Evolutionary conservation across 2,329 filamentous ascomycete species (phyloP).

Genomic region (Xylariaceae sp.): DNA sequence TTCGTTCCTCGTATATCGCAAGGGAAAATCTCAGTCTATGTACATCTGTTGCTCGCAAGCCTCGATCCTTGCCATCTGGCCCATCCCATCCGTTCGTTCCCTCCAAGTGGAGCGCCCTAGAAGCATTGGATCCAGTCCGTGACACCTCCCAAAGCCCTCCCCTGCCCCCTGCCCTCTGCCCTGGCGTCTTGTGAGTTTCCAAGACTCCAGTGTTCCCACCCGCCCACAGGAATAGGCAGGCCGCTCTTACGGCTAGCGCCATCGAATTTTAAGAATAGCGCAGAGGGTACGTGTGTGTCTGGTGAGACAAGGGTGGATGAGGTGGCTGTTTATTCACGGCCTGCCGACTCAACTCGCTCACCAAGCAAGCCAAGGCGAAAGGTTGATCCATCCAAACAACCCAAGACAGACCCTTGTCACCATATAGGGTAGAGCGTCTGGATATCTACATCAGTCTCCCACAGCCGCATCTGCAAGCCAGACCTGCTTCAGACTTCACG

Average conservation of each 20-base stretch:
- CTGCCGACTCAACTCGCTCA: conserved; percentile 26
- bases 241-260: conserved; percentile 43
- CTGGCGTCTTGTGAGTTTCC: conserved; percentile 1
- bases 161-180: conserved; percentile 11
- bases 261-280: conserved; percentile 46
- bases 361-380: conserved; percentile 23
- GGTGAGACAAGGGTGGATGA: conserved; percentile 41
- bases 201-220: conserved; percentile 24
- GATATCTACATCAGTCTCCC: conserved; percentile 37
- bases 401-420: conserved; percentile 39
- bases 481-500: conserved; percentile 22
- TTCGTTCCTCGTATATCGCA: conserved; percentile 59
- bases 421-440: conserved; percentile 12
- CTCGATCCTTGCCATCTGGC: conserved; percentile 27
- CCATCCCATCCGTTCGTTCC: conserved; percentile 27
- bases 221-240: conserved; percentile 30
- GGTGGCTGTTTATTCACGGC: conserved; percentile 37
- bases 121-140: conserved; percentile 42
- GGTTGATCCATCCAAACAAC: conserved; percentile 44
- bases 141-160: neutral
- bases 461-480: conserved; percentile 30
- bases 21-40: conserved; percentile 42
- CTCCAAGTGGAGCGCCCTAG: conserved; percentile 37
- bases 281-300: conserved; percentile 40
- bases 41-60: conserved; percentile 25